phyloP scores from a whole-genome alignment of 2,329 filamentous ascomycete species.

The Fusarium tanahbumbuense region DNA sequence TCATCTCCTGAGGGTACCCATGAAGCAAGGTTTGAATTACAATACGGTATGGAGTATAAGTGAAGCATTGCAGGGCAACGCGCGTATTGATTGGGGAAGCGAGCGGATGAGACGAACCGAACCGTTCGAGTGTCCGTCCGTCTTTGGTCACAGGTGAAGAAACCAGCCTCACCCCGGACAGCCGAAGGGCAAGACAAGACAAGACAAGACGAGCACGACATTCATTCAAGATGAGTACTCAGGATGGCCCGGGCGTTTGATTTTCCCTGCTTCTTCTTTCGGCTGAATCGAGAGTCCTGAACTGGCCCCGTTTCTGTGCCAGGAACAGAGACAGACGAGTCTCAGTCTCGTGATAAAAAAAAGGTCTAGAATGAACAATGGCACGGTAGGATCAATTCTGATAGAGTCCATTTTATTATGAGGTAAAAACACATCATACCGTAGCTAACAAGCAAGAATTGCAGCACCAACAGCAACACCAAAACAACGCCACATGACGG shows the following conservation, averaged over 20 bases:
- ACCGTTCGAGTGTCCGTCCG: background rate
- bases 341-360: slow-evolving; percentile 22
- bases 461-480: slow-evolving; percentile 3
- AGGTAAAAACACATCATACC: background rate
- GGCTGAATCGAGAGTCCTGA: slow-evolving; percentile 23
- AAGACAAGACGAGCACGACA: slow-evolving; percentile 31
- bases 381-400: background rate
- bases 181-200: slow-evolving; percentile 6
- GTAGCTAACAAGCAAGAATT: background rate
- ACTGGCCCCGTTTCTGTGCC: slow-evolving; percentile 9
- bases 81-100: slow-evolving; percentile 22
- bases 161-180: slow-evolving; percentile 18
- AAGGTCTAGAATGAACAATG: slow-evolving; percentile 13
- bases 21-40: slow-evolving; percentile 5
- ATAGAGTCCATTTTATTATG: background rate
- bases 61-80: slow-evolving; percentile 8
- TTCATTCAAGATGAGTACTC: slow-evolving; percentile 16
- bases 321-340: slow-evolving; percentile 17
- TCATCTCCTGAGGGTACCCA: slow-evolving; percentile 21
- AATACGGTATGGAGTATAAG: background rate
- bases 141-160: slow-evolving; percentile 1
- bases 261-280: slow-evolving; percentile 21
- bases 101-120: slow-evolving; percentile 18
- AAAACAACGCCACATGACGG: slow-evolving; percentile 7
- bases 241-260: slow-evolving; percentile 22